phyloP scores from a whole-genome alignment of 768 basidiomycete genomes.

The Pulveroboletus ravenelii region DNA sequence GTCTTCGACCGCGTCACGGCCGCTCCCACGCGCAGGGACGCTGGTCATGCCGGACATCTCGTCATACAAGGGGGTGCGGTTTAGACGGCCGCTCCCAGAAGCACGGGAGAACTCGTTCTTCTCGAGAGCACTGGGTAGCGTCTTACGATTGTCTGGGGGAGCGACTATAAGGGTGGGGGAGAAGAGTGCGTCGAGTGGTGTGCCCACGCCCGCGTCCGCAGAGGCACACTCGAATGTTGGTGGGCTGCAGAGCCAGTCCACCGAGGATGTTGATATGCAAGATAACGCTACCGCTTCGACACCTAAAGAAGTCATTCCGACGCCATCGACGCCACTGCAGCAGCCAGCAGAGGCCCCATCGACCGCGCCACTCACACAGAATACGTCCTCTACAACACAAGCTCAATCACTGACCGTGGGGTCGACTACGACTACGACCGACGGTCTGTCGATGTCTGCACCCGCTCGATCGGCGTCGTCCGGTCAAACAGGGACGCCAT shows the following conservation, averaged over 20 bases:
- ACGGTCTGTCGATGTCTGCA: not conserved
- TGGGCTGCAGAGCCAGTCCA: not conserved
- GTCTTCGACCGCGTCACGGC: not conserved
- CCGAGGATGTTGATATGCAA: slow-evolving; percentile 5
- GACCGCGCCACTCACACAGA: not conserved
- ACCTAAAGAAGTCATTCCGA: not conserved
- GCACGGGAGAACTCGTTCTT: slow-evolving; percentile 20
- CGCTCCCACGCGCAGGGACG: not conserved
- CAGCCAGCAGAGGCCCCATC: not conserved
- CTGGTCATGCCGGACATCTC: slow-evolving; percentile 24
- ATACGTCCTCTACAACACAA: not conserved
- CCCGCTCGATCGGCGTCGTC: slow-evolving; percentile 1
- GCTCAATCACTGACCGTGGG: not conserved
- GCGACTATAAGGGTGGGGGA: not conserved
- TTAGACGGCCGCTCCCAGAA: slow-evolving; percentile 12
- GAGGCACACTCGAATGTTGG: not conserved
- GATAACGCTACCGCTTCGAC: not conserved
- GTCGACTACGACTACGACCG: not conserved
- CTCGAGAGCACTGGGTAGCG: slow-evolving; percentile 18
- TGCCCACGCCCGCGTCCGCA: not conserved
- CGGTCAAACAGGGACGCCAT: not conserved
- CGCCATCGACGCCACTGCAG: not conserved
- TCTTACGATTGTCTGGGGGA: not conserved
- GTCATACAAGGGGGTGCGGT: slow-evolving; percentile 18
- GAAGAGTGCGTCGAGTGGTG: not conserved